A percentile compares a stretch with the other conserved stretches of the same genome.
Evolutionary conservation across 345 rosid genomes (phyloP).

Genomic region (Fremontodendron californicum): DNA sequence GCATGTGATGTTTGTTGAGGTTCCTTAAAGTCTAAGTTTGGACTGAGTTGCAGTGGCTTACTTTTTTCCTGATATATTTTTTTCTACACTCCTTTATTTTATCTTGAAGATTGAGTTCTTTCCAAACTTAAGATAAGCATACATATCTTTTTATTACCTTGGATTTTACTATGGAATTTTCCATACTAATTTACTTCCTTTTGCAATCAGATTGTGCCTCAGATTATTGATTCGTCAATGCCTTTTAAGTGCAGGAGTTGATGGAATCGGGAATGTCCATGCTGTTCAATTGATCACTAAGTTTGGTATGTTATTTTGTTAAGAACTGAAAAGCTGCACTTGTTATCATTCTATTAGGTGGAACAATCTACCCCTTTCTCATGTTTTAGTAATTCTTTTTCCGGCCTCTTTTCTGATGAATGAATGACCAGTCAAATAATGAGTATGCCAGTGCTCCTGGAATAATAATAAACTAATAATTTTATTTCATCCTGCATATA

Average conservation of each 20-base stretch:
- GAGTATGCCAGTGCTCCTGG: background rate
- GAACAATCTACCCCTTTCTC: background rate
- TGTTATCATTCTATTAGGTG: background rate
- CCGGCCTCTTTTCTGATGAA: background rate
- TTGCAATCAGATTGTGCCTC: background rate
- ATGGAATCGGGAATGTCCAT: constrained; percentile 74
- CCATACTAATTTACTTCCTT: background rate
- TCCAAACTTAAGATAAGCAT: background rate
- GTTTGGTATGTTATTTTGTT: constrained; percentile 55
- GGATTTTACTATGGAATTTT: background rate
- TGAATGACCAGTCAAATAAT: background rate
- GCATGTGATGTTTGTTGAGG: background rate
- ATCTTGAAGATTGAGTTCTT: background rate
- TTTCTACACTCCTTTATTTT: background rate
- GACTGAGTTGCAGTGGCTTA: background rate
- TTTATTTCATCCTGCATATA: background rate
- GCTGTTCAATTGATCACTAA: constrained; percentile 67
- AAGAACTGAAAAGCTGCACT: background rate
- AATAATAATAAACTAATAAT: background rate
- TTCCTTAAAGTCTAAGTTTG: background rate
- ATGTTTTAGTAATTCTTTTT: background rate
- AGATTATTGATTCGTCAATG: constrained; percentile 13
- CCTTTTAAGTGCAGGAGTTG: constrained; percentile 59
- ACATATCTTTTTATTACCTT: background rate
- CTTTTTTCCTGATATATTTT: background rate